These are phyloP conservation scores for Colletotrichum phormii DNA, from an alignment of 2,329 filamentous ascomycete genomes.

Conservation along the genomic window DNA sequence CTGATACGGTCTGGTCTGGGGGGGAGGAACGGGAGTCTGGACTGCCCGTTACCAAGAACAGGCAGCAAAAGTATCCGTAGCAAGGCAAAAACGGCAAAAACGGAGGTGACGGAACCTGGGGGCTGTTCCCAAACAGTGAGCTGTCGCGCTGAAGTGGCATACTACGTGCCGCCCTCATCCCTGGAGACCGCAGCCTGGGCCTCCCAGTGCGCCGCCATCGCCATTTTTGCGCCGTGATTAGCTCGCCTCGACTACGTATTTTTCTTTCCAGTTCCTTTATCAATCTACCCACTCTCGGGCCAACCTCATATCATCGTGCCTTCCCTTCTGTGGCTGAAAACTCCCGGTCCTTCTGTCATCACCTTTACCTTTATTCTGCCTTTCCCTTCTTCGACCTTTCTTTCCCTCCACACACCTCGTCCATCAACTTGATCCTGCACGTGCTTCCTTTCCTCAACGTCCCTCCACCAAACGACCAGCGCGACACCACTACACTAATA, in stretches of 20 bases:
- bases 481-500: neutral
- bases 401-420: neutral
- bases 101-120: conserved; percentile 13
- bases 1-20: conserved; percentile 25
- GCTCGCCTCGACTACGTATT: neutral
- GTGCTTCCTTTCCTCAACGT: neutral
- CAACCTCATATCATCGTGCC: conserved; percentile 18
- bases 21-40: neutral
- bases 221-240: conserved; percentile 7
- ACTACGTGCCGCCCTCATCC: conserved; percentile 24
- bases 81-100: neutral
- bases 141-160: conserved; percentile 23
- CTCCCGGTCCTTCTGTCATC: neutral
- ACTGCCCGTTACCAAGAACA: neutral
- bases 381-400: neutral
- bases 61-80: neutral
- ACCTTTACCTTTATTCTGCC: neutral
- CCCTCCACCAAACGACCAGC: neutral
- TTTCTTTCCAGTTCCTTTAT: conserved; percentile 17
- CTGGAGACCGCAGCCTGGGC: conserved; percentile 17
- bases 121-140: neutral
- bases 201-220: conserved; percentile 1
- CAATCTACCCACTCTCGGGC: conserved; percentile 26
- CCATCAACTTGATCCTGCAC: neutral
- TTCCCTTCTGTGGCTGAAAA: conserved; percentile 3